Base-by-base conservation (phyloP, 345 rosid species). In the Salix brachista region DNA sequence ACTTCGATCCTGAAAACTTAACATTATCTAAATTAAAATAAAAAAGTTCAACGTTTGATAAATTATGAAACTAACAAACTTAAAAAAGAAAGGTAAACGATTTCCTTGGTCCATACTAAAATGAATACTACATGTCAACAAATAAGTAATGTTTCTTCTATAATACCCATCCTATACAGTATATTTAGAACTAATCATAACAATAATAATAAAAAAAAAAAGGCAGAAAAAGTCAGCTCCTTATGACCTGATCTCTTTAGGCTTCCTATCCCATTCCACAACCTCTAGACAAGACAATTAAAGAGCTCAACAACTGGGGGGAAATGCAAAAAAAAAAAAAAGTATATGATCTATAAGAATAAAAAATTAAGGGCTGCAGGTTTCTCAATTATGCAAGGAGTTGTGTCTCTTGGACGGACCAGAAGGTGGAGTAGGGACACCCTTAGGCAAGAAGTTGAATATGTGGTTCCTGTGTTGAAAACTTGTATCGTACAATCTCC, bases 321-420 rank as follows among this genome's bases (percentile, higher is more conserved):
- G 2, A 18, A 48, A 21, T 41, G 14, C n/a, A n/a, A 30, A 30
- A 30, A 30, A 44, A 2, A 3, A 32, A 34, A 0, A 61, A 19
- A 12, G 6, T 36, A 7, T 23, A 25, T 17, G n/a, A 1, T 34
- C 8, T 8, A 3, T 50, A 69, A 18, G 36, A n/a, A 41, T 25
- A 42, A 23, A 25, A 26, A 23, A 41, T 41, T 0, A 39, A 28
- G 17, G 46, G 30, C 23, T 8, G 9, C 25, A 13, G 12, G 21
- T 62, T 28, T 14, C 70, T 86, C 81, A 87, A 36, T 82, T 80
- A 21, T 62, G 79, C 13, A 77, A 65, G 8, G 85, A 80, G 84
- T 95, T 95, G 89, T 93, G 97, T 71, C 90, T 80, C 80, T 87
- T 89, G 19, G 99, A 95, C 6, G 97, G 99, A 65, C 71, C 97